Base-by-base conservation (phyloP, 495 filamentous ascomycete genomes). In the Talaromyces proteolyticus region DNA sequence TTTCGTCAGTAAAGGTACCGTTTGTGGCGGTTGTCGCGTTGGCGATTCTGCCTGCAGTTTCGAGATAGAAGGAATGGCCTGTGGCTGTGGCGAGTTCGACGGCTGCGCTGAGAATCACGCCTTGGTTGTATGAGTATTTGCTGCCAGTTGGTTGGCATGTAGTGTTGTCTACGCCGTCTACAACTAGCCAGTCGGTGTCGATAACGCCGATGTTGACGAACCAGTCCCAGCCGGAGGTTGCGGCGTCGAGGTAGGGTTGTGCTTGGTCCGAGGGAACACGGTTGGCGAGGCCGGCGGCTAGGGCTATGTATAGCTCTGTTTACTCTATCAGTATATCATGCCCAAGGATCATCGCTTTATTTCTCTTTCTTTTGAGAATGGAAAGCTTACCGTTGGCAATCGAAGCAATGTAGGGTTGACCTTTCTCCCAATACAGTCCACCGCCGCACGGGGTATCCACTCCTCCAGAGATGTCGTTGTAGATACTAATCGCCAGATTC, bases 51-150 rank as follows among this genome's bases (percentile, higher is more conserved):
- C 41, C 41, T 6, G 41, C 41, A 21, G 7, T 5, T 7, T 43
- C 41, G 41, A 43, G 41, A 43, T 43, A 43, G 41, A 19, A 6
- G 14, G 41, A 43, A 43, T 43, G 19, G 44, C 61, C 53, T 45
- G 50, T 56, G 5, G 73, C 59, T 0, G 56, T 60, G 14, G 41
- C 23, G 14, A 86, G 68, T 63, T 86, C 82, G 48, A 81, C 75
- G 2, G 86, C 70, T 1, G 70, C 84, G 25, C 82, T 82, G 12
- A 87, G 68, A 42, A 87, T 69, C 17, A 86, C 83, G 46, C 83
- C 84, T 64, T 88, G 84, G 69, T 86, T 88, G 68, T 88, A 88
- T 3, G 79, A 77, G 74, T 76, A 87, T 7, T 78, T 75, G 4
- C 65, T 67, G 42, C 65, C 61, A 57, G 86, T 85, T 65, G 81